Evolutionary conservation across 2,329 filamentous ascomycete genomes (phyloP), one percentile per base, ranked within the genome.

Genomic region (Chrysoporthe deuterocubensis): DNA sequence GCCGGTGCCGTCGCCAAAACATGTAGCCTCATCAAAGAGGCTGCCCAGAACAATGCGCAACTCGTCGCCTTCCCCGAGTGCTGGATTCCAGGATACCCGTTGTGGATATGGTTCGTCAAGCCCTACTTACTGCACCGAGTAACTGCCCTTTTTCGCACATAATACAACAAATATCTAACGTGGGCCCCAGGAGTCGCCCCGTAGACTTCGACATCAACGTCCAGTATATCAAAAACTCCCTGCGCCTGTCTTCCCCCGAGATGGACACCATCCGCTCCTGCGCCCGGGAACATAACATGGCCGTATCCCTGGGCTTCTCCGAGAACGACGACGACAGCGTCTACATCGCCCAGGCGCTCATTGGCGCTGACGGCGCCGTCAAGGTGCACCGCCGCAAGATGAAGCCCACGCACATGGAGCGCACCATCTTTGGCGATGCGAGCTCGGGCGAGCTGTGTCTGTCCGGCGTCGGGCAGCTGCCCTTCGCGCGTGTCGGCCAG

Each of bases 41-140:
- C 88, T 0, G 83, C 83, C 1, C 70, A 76, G 6, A 82, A 84
- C 56, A 84, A 83, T 0, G 85, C 85, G 1, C 80, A 86, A 66
- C 76, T 90, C 1, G 75, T 90, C 3, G 80, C 81, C 0, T 87
- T 87, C 64, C 82, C 85, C 0, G 84, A 87, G 74, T 80, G 81
- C 42, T 87, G 83, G 81, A 82, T 86, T 37, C 84, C 84, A 1
- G 85, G 85, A 0, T 87, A 86, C 72, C 84, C 84, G 40, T 21
- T 18, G 21, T 58, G 37, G 50, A 56, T 58, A 58, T 64, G 52
- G 62, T 58, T n/a, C 16, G 16, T 50, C 6, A 34, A 26, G 26
- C 26, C 26, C 26, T 26, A 26, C 26, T 26, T 26, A 26, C 26
- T 26, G 26, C 26, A 26, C 26, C 26, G 26, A 26, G 26, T 26